Conservation (phyloP, 2,329 filamentous ascomycete species). For the Nothopassalora personata region DNA sequence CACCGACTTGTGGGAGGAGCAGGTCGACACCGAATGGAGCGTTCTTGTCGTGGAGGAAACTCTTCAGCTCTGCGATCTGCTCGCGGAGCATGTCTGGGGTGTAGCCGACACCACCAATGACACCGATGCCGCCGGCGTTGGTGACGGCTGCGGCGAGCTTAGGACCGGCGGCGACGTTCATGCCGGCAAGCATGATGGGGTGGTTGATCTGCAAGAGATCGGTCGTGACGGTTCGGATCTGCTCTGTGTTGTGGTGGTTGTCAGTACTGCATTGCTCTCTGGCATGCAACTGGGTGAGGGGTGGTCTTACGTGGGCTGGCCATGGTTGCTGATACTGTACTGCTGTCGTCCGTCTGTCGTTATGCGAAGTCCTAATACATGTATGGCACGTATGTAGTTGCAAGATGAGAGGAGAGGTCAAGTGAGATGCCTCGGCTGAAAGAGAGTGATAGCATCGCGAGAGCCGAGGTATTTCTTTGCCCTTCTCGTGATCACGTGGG, state of each 20-base stretch:
- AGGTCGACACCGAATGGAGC: conserved; percentile 94
- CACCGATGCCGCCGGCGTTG: conserved; percentile 92
- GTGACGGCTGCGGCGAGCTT: conserved; percentile 95
- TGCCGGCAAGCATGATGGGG: conserved; percentile 89
- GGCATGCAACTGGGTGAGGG: conserved; percentile 28
- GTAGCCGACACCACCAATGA: conserved; percentile 93
- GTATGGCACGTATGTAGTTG: neutral
- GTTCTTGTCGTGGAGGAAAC: conserved; percentile 79
- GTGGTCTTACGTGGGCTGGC: conserved; percentile 59
- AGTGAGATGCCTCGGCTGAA: neutral
- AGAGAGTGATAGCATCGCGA: neutral
- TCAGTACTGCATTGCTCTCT: neutral
- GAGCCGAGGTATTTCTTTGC: neutral
- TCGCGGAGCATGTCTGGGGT: conserved; percentile 95
- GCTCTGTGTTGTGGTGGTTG: conserved; percentile 54
- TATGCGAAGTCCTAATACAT: neutral
- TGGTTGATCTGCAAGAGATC: conserved; percentile 98
- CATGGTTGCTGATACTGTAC: conserved; percentile 48
- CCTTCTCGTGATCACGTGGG: neutral
- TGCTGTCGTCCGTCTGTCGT: neutral
- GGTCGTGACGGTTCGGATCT: conserved; percentile 85
- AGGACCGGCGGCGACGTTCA: conserved; percentile 97
- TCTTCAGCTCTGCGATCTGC: conserved; percentile 92
- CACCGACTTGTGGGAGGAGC: conserved; percentile 88
- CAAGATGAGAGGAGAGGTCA: neutral